phyloP scores from a whole-genome alignment of 2,329 filamentous ascomycete genomes.

The Botrytis cinerea region DNA sequence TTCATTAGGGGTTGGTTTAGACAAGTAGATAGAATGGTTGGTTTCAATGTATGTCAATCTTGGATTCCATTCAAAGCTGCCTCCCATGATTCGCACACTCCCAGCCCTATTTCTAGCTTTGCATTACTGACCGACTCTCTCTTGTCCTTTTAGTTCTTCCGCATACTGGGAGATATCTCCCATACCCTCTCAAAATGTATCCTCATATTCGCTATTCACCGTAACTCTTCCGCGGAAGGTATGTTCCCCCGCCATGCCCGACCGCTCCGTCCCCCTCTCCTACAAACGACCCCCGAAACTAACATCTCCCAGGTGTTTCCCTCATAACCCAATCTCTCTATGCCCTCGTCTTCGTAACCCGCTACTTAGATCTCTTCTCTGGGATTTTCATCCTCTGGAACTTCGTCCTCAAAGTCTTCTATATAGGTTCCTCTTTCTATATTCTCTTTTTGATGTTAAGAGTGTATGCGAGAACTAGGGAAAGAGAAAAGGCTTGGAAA shows the following conservation, averaged over 20 bases:
- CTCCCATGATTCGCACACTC: neutral
- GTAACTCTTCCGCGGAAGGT: constrained; percentile 84
- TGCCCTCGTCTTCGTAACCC: constrained; percentile 77
- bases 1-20: neutral
- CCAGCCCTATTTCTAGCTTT: neutral
- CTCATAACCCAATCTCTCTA: constrained; percentile 91
- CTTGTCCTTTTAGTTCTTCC: constrained; percentile 54
- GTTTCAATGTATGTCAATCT: constrained; percentile 34
- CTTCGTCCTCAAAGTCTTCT: constrained; percentile 84
- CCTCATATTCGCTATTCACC: constrained; percentile 86
- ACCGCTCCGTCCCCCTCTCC: neutral
- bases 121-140: neutral
- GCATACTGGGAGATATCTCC: constrained; percentile 79
- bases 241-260: neutral
- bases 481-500: constrained; percentile 93
- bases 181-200: constrained; percentile 88
- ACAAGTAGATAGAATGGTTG: constrained; percentile 26
- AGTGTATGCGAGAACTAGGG: constrained; percentile 81
- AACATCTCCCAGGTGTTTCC: constrained; percentile 57
- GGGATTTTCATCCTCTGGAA: constrained; percentile 62
- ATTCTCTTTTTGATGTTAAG: constrained; percentile 86
- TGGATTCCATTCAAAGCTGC: neutral
- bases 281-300: neutral
- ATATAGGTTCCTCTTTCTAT: constrained; percentile 80
- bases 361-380: constrained; percentile 81